Percentiles rank a stretch among this genome's conserved stretches.
These are phyloP conservation scores for Colletotrichum sp. DNA, from an alignment of 2,329 filamentous ascomycete species.

Conservation along the genomic window DNA sequence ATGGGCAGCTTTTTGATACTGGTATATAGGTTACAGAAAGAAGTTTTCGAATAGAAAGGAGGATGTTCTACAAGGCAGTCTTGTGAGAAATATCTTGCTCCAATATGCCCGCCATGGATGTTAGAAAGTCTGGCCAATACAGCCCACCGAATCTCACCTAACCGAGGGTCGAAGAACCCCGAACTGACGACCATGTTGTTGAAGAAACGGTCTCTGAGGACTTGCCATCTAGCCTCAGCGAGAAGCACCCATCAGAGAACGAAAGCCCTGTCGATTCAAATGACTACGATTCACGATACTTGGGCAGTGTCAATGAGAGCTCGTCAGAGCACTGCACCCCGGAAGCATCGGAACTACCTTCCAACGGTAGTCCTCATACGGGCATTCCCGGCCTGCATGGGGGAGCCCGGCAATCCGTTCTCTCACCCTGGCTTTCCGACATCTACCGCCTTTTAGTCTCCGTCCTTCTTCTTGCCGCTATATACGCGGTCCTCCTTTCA, in stretches of 20 bases:
- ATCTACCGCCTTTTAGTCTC: not conserved
- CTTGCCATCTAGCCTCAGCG: not conserved
- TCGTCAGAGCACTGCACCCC: not conserved
- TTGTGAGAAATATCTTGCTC: too few species aligned
- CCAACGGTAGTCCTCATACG: not conserved
- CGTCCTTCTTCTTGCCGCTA: not conserved
- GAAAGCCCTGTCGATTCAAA: not conserved
- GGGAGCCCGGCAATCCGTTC: not conserved
- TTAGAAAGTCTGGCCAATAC: not conserved
- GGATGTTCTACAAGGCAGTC: too few species aligned
- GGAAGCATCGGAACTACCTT: not conserved
- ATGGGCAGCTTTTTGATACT: not conserved
- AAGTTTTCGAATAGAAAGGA: not conserved
- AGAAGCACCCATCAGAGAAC: not conserved
- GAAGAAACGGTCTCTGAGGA: not conserved
- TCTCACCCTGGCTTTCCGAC: not conserved
- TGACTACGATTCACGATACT: not conserved
- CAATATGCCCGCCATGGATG: not conserved
- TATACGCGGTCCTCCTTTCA: not conserved
- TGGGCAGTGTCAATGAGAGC: not conserved
- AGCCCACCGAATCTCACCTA: not conserved
- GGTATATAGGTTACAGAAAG: not conserved
- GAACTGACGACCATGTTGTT: not conserved
- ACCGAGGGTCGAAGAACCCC: not conserved
- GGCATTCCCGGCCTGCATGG: not conserved